Conservation (phyloP, 1,284 basidiomycete genomes). For the Sphaerobolus stellatus region DNA sequence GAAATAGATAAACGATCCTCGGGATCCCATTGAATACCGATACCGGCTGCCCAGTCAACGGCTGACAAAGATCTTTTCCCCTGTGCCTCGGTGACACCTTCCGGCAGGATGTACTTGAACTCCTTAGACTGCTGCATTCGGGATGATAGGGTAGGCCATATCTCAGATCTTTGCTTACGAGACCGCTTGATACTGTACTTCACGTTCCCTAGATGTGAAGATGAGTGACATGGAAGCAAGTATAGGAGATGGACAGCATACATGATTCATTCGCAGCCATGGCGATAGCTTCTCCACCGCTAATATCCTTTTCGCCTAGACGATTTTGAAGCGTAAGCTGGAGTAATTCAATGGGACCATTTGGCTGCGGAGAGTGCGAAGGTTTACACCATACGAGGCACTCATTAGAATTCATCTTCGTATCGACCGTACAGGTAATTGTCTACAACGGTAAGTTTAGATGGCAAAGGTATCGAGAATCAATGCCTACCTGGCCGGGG, state of each 20-base stretch:
- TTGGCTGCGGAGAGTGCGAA: background rate
- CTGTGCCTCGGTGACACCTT: constrained; percentile 7
- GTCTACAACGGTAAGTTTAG: constrained; percentile 1
- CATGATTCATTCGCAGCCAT: constrained; percentile 2
- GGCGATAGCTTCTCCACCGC: constrained; percentile 2
- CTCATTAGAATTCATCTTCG: background rate
- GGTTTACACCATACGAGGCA: constrained; percentile 7
- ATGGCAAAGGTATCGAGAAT: no score
- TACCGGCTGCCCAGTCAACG: constrained; percentile 7
- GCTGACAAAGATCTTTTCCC: background rate
- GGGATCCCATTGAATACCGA: background rate
- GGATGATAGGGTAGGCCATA: background rate
- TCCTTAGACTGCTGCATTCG: background rate
- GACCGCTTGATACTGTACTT: constrained; percentile 2
- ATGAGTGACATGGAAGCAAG: background rate
- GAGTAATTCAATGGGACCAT: background rate
- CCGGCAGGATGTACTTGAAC: constrained; percentile 4
- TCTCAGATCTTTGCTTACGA: background rate
- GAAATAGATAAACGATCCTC: background rate
- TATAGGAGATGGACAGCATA: background rate
- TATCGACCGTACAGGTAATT: constrained; percentile 4
- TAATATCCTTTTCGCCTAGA: background rate
- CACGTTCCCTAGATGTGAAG: background rate
- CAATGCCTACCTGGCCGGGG: constrained; percentile 57
- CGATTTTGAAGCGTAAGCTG: background rate